Conservation (phyloP, 2,329 filamentous ascomycete genomes). For the Pseudogymnoascus pannorum region DNA sequence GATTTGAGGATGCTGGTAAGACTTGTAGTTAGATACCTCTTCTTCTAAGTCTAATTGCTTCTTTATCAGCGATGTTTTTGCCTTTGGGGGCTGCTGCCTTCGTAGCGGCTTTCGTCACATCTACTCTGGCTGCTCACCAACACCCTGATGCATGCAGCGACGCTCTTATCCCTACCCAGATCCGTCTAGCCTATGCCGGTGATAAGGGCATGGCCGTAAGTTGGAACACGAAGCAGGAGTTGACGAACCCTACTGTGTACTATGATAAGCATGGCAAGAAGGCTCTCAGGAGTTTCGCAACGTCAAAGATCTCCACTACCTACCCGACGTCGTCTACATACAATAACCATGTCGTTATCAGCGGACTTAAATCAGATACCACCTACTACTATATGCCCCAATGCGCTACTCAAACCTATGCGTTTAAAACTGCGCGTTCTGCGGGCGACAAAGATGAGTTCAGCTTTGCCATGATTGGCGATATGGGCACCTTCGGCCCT, state of each 20-base stretch:
- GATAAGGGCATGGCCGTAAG: neutral
- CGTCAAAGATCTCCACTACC: neutral
- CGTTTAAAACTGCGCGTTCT: neutral
- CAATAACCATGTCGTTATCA: neutral
- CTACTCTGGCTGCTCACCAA: neutral
- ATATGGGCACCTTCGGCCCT: slow-evolving; percentile 1
- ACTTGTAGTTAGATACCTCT: neutral
- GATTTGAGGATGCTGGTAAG: neutral
- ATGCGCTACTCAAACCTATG: neutral
- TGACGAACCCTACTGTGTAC: neutral
- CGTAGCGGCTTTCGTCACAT: neutral
- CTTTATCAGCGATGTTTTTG: neutral
- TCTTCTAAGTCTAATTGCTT: neutral
- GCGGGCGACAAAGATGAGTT: neutral
- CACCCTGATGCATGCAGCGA: neutral
- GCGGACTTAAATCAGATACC: neutral
- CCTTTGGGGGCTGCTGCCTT: neutral
- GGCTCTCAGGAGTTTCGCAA: neutral
- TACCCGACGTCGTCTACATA: neutral
- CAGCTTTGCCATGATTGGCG: neutral
- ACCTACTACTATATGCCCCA: neutral
- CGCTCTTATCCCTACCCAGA: neutral
- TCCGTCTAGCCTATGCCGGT: neutral
- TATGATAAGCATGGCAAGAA: neutral
- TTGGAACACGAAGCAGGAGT: neutral